Evolutionary conservation across 768 basidiomycete genomes (phyloP), one percentile per base, ranked within the genome.

Genomic region (Amanita polypyramis): DNA sequence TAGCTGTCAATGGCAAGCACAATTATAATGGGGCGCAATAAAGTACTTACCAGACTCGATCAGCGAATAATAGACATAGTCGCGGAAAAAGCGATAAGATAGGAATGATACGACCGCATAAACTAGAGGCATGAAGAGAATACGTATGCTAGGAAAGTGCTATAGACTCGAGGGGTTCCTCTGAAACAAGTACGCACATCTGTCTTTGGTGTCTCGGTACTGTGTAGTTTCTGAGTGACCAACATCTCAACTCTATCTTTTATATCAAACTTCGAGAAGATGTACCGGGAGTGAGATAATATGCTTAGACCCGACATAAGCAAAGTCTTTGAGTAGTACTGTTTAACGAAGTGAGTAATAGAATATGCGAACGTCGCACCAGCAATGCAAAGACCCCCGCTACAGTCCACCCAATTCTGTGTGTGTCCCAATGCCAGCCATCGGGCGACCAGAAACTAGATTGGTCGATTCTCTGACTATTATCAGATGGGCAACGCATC

Each of bases 31-130:
- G 12, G 2, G 20, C 33, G 21, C 2, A 55, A 56, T 20, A 35
- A 57, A 61, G 61, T 33, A 64, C 61, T 62, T 65, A 39, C 46
- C 46, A 4, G 46, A 11, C 57, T 47, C 34, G 35, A 62, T 53
- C 25, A 69, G 61, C 15, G 65, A 65, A 41, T 66, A 65, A 50
- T 60, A 57, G n/a, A 60, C 85, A 56, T 83, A 88, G 47, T 71
- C 67, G 34, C 84, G 74, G 68, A 85, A 88, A 64, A 64, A 88
- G 2, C 85, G 76, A 56, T 83, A 89, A 32, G 82, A 83, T 54
- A 87, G 73, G 67, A 89, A 89, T 1, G 83, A 84, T 47, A 88
- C 73, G 49, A 88, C 62, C 21, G 79, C 79, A 59, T 81, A 85
- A 32, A 86, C 69, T 2, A 76, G 74, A 3, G 85, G 84, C 83